Evolutionary conservation across 495 filamentous ascomycete genomes (phyloP).

Genomic region (Penicillium angulare): DNA sequence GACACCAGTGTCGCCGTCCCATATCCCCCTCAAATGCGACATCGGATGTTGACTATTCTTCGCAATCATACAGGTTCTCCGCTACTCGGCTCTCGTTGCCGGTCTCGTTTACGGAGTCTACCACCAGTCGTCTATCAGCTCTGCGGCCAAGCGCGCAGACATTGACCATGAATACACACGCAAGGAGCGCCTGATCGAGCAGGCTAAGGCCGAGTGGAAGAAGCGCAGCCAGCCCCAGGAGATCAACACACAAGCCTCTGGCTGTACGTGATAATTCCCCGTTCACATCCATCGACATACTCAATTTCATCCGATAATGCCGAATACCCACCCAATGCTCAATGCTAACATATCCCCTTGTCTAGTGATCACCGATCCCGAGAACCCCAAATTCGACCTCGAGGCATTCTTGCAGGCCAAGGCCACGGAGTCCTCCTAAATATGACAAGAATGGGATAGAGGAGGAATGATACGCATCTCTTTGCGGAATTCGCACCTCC

Average conservation of each 20-base stretch:
- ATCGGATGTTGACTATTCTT: conserved; percentile 22
- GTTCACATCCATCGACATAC: too few species aligned
- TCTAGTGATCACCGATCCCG: conserved; percentile 79
- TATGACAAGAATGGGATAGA: conserved; percentile 23
- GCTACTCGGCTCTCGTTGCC: conserved; percentile 83
- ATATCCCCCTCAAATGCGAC: conserved; percentile 13
- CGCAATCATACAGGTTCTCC: conserved; percentile 70
- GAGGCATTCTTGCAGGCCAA: conserved; percentile 76
- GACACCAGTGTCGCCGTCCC: too few species aligned
- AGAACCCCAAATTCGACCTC: conserved; percentile 84
- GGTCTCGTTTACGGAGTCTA: conserved; percentile 91
- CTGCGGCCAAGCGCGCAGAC: conserved; percentile 61
- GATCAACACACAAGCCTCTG: conserved; percentile 45
- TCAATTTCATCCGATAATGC: not conserved
- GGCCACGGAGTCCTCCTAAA: conserved; percentile 53
- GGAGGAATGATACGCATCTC: conserved; percentile 36
- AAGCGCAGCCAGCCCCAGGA: conserved; percentile 66
- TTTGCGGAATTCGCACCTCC: conserved; percentile 36
- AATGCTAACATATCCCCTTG: conserved; percentile 20
- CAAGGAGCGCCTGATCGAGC: conserved; percentile 80
- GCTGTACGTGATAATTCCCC: conserved; percentile 51
- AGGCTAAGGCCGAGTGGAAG: conserved; percentile 87
- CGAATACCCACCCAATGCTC: conserved; percentile 1
- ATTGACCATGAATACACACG: conserved; percentile 78
- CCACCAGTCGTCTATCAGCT: conserved; percentile 76